These are phyloP conservation scores for Perkinsela sp. DNA, from an alignment of 208 protist species.

Conservation along the genomic window DNA sequence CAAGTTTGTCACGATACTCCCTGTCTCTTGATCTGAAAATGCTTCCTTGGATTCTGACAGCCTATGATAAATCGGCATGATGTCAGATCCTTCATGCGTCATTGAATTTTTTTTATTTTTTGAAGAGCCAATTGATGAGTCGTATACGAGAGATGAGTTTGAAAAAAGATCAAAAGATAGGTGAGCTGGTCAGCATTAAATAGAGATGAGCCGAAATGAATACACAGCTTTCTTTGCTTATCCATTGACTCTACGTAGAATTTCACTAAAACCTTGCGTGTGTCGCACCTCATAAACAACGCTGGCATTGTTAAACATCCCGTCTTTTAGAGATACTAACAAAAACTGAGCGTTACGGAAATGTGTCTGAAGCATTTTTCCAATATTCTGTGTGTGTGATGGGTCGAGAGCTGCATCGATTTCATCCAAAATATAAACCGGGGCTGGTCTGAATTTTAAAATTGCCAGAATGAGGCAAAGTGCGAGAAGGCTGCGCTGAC, in stretches of 20 bases:
- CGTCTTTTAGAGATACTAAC: conserved; percentile 95
- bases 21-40: too few relatives aligned
- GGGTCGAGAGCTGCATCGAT: conserved; percentile 98
- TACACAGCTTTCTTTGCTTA: neutral
- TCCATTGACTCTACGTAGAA: conserved; percentile 15
- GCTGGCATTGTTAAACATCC: conserved; percentile 98
- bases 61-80: too few relatives aligned
- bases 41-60: too few relatives aligned
- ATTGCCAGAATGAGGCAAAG: conserved; percentile 95
- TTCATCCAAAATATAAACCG: conserved; percentile 97
- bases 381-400: conserved; percentile 96
- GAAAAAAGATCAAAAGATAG: too few relatives aligned
- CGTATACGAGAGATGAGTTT: too few relatives aligned
- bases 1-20: too few relatives aligned
- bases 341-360: conserved; percentile 95
- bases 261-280: conserved; percentile 56
- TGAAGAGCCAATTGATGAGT: too few relatives aligned
- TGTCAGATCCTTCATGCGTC: too few relatives aligned
- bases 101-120: too few relatives aligned
- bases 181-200: too few relatives aligned
- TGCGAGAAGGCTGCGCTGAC: conserved; percentile 95
- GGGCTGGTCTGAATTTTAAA: conserved; percentile 91
- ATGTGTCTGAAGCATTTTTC: conserved; percentile 79
- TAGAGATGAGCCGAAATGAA: too few relatives aligned
- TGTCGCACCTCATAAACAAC: conserved; percentile 91